Evolutionary conservation across 179 eudicot genomes (phyloP).

Genomic region (Actinidia arguta): DNA sequence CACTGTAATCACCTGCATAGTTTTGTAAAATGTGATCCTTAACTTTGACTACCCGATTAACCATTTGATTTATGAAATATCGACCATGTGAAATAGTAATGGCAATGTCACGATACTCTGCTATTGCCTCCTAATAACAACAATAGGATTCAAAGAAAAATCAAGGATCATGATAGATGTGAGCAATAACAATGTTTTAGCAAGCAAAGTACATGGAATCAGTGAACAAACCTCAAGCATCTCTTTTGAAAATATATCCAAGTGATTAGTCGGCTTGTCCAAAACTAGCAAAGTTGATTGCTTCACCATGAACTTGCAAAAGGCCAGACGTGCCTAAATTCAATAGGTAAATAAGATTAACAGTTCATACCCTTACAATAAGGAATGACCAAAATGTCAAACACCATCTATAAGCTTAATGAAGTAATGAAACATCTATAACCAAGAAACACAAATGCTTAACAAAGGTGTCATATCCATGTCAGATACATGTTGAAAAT

Average conservation of each 20-base stretch:
- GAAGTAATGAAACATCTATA: neutral
- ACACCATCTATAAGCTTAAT: conserved; percentile 1
- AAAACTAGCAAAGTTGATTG: conserved; percentile 90
- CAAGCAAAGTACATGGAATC: neutral
- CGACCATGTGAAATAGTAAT: conserved; percentile 97
- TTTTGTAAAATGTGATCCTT: conserved; percentile 78
- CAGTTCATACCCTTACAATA: neutral
- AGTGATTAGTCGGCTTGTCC: conserved; percentile 97
- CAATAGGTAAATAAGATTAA: conserved; percentile 20
- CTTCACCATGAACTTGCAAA: conserved; percentile 97
- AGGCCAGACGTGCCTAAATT: conserved; percentile 87
- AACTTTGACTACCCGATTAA: conserved; percentile 93
- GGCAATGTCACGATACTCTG: conserved; percentile 81
- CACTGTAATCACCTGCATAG: conserved; percentile 92
- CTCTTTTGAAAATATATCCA: conserved; percentile 97
- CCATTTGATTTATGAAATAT: conserved; percentile 91
- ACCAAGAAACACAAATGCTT: too few species aligned
- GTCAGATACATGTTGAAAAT: too few species aligned
- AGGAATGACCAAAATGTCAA: neutral
- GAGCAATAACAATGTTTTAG: too few species aligned
- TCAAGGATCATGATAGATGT: neutral
- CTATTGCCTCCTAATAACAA: conserved; percentile 82
- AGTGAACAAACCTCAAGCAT: conserved; percentile 86
- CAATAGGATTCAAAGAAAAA: conserved; percentile 10
- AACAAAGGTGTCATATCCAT: too few species aligned